Percentiles rank a stretch among this genome's conserved stretches.
These are phyloP conservation scores for Aspergillus kassunensis DNA, from an alignment of 495 filamentous ascomycete genomes.

Conservation along the genomic window DNA sequence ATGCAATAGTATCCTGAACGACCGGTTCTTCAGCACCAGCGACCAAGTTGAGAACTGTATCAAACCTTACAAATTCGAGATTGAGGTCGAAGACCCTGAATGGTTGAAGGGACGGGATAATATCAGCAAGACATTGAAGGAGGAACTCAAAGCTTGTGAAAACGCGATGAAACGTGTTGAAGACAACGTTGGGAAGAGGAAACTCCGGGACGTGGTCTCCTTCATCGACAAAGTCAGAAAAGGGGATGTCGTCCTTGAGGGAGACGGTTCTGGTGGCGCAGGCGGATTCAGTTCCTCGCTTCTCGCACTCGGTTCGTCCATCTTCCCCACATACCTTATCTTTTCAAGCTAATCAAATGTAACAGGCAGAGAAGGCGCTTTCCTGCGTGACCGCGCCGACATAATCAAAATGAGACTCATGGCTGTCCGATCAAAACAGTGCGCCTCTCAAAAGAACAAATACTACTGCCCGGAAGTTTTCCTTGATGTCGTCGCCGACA, in stretches of 20 bases:
- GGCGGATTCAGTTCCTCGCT: slow-evolving; percentile 87
- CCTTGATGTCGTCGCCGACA: slow-evolving; percentile 92
- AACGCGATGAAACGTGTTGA: slow-evolving; percentile 72
- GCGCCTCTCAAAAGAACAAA: slow-evolving; percentile 75
- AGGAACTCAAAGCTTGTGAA: slow-evolving; percentile 80
- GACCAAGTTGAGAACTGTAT: slow-evolving; percentile 99
- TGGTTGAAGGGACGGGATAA: slow-evolving; percentile 83
- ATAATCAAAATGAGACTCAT: slow-evolving; percentile 85
- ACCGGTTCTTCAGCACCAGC: slow-evolving; percentile 91
- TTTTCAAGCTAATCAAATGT: slow-evolving; percentile 16
- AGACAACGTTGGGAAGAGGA: slow-evolving; percentile 67
- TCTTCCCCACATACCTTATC: neutral
- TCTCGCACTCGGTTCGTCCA: slow-evolving; percentile 65
- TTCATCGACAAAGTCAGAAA: slow-evolving; percentile 88
- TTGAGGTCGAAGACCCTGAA: slow-evolving; percentile 86
- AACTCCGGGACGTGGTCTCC: slow-evolving; percentile 80
- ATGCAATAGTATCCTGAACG: slow-evolving; percentile 80
- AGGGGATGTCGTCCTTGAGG: slow-evolving; percentile 78
- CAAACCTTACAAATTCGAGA: slow-evolving; percentile 97
- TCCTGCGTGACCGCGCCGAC: slow-evolving; percentile 85
- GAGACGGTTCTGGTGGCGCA: slow-evolving; percentile 75
- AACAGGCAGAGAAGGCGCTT: slow-evolving; percentile 81
- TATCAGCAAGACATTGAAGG: slow-evolving; percentile 69
- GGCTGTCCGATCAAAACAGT: slow-evolving; percentile 85
- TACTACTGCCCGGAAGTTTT: slow-evolving; percentile 97